Base-by-base conservation (phyloP, 768 basidiomycete species). In the Suillus hirtellus region DNA sequence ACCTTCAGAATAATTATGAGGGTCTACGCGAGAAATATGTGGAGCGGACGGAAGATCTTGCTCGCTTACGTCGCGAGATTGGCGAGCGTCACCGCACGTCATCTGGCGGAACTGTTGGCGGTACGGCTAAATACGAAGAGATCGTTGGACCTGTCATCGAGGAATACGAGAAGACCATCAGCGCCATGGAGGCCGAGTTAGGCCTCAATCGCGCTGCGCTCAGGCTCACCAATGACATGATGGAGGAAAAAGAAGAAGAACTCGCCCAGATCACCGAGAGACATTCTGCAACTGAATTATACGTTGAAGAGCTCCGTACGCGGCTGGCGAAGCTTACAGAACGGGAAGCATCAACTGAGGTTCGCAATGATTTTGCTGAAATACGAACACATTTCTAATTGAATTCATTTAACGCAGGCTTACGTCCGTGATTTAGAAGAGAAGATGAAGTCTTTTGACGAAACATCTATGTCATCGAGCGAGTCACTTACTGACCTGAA, bases 151-250 rank as follows among this genome's bases (percentile, higher is more conserved):
- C 96, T 2, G 95, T 99, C 68, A 97, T 99, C 59, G 93, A 97
- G 77, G 95, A 98, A 78, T 99, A 99, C 76, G 96, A 99, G 81
- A 95, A 96, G 81, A 94, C 95, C 1, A 96, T 99, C 67, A 85
- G 88, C 47, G 90, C 94, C 2, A 90, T 99, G 84, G 97, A 99
- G 75, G 92, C 92, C 0, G 95, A 96, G 76, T 81, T 97, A 60
- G 92, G 85, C 67, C 80, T 96, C 61, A 95, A 95, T 68, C 84
- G 90, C 58, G 93, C 92, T 1, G 93, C 95, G 21, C 78, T 97
- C 72, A 79, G 91, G 59, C 89, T 95, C 70, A 94, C 96, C 60
- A 96, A 97, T 73, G 93, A 96, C 69, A 82, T 97, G 76, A 89
- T 93, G 52, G 90, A 93, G 66, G 95, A 97, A 77, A 95, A 94